Evolutionary conservation across 1,284 basidiomycete genomes (phyloP).

Genomic region (Sporisorium exsertum): DNA sequence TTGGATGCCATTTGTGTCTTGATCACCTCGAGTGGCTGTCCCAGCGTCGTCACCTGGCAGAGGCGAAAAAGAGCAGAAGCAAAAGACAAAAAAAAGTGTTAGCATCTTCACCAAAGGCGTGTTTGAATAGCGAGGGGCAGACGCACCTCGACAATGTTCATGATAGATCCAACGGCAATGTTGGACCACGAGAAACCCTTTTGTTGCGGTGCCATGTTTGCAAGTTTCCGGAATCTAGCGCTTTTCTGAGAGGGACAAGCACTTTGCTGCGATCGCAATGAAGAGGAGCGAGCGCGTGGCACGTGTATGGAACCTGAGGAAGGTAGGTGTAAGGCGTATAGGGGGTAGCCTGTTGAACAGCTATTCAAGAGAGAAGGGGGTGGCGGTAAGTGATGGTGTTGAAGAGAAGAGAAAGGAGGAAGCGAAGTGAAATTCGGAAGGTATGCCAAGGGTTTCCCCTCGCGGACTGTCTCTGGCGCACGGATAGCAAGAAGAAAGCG

Average conservation of each 20-base stretch:
- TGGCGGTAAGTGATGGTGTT: background rate
- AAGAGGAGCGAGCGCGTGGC: background rate
- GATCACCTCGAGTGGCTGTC: conserved; percentile 96
- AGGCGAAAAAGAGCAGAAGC: conserved; percentile 34
- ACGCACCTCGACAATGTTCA: conserved; percentile 90
- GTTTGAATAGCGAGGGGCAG: background rate
- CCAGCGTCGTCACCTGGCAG: conserved; percentile 89
- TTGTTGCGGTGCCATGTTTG: conserved; percentile 72
- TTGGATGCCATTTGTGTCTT: conserved; percentile 78
- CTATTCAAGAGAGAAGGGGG: background rate
- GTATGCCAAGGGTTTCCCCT: background rate
- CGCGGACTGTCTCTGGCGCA: background rate
- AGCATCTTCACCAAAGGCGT: background rate
- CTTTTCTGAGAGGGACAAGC: background rate
- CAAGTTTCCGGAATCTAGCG: background rate
- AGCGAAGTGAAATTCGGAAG: background rate
- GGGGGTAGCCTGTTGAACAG: conserved; percentile 1
- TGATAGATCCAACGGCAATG: conserved; percentile 88
- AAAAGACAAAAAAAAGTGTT: conserved; percentile 61
- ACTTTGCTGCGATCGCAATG: background rate
- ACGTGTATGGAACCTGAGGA: background rate
- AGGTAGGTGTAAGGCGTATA: background rate
- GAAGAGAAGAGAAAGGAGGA: background rate
- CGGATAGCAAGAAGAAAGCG: conserved; percentile 8
- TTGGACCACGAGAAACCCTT: conserved; percentile 98